Conservation (phyloP, 2,329 filamentous ascomycete species). For the Penicillium sp. region DNA sequence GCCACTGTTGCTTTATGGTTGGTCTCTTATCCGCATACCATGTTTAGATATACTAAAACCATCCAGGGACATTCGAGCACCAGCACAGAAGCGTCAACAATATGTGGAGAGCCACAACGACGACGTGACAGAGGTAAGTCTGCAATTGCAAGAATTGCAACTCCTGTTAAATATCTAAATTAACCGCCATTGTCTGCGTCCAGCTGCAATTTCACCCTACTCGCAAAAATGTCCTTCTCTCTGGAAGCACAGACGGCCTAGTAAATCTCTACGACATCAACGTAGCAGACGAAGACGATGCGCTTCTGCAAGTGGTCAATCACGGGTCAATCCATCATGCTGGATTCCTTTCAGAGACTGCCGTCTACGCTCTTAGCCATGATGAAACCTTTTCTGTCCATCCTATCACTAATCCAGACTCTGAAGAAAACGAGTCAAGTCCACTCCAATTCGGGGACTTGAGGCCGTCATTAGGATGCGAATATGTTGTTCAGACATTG, state of each 20-base stretch:
- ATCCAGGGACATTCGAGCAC: constrained; percentile 42
- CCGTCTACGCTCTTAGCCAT: constrained; percentile 58
- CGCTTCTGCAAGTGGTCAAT: constrained; percentile 59
- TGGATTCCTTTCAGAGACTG: constrained; percentile 52
- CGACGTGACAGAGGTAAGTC: constrained; percentile 54
- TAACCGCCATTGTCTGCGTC: constrained; percentile 12
- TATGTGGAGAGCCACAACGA: constrained; percentile 52
- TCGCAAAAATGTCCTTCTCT: constrained; percentile 52
- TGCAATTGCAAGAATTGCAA: background rate
- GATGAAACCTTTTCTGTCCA: constrained; percentile 61
- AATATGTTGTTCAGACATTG: constrained; percentile 57
- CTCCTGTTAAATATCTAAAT: too few relatives aligned
- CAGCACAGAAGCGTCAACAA: constrained; percentile 31
- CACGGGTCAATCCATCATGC: constrained; percentile 61
- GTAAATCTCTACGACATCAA: constrained; percentile 60
- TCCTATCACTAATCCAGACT: constrained; percentile 48
- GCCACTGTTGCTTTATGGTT: constrained; percentile 44
- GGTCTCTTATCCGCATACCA: constrained; percentile 18
- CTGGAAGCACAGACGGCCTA: constrained; percentile 60
- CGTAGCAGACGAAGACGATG: constrained; percentile 58
- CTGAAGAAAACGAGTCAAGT: constrained; percentile 39
- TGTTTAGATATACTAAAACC: constrained; percentile 22
- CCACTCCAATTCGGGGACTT: constrained; percentile 54
- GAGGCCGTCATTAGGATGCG: constrained; percentile 51
- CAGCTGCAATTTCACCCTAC: constrained; percentile 51